Evolutionary conservation across 805 yeast species (phyloP), one percentile per base, ranked within the genome.

Genomic region (Teunomyces panamensis): DNA sequence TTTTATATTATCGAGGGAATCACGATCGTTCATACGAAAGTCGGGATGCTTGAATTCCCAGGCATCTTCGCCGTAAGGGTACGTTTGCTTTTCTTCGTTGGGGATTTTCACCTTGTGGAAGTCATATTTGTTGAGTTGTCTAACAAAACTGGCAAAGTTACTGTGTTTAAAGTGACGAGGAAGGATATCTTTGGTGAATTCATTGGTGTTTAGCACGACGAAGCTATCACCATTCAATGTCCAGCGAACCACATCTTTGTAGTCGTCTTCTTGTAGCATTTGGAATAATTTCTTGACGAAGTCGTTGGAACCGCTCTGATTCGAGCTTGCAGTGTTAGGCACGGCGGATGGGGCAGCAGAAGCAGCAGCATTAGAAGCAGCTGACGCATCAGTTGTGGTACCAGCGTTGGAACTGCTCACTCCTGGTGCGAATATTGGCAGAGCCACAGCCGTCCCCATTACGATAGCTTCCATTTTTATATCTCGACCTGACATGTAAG

Each of bases 31-130:
- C 30, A 80, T 79, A 54, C 79, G 79, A 66, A 94, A 94, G 54
- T 83, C 89, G 0, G 97, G 96, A 65, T 94, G 98, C 61, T 84
- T 83, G 71, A 94, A 92, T 64, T 92, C 97, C 97, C 98, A 92
- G 16, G 91, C 83, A 64, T 85, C 81, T 48, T 84, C 89, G 34
- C 90, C 87, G 58, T 83, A 83, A 49, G 81, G 81, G 50, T 74
- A 68, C 43, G 52, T 59, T 50, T 59, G 62, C 56, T 77, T 78
- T 51, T 81, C 87, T 55, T 83, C 90, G 49, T 75, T 79, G 35
- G 87, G 73, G 41, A 81, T 75, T 62, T 92, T 88, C 39, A 94
- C 96, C 69, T 94, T 94, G 74, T 94, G 99, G 73, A 94, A 94
- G 67, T 92, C 99, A 63, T 94, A 94, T 68, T 94, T 94, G 75